phyloP scores from a whole-genome alignment of 2,329 filamentous ascomycete species.

The Hypocrella siamensis region DNA sequence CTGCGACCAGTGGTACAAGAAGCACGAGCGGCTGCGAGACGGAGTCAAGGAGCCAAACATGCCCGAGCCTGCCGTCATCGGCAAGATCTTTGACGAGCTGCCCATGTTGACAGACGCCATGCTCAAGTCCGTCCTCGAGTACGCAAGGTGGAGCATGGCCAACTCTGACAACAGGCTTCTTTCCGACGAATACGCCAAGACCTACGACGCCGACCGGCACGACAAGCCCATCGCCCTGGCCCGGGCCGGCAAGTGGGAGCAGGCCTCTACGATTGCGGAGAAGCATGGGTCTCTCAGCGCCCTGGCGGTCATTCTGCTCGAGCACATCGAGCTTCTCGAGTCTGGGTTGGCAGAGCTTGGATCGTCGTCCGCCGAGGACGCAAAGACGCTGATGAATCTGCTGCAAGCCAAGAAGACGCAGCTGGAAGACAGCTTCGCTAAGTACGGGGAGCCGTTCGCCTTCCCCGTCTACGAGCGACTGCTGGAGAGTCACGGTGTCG shows the following conservation, averaged over 20 bases:
- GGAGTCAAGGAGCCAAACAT: constrained; percentile 15
- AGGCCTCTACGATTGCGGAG: constrained; percentile 41
- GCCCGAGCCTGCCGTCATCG: constrained; percentile 24
- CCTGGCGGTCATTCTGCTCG: constrained; percentile 39
- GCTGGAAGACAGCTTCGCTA: constrained; percentile 41
- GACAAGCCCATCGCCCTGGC: constrained; percentile 37
- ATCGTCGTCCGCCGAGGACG: constrained; percentile 13
- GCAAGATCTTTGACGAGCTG: constrained; percentile 29
- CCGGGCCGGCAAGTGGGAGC: constrained; percentile 39
- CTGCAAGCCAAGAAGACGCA: constrained; percentile 24
- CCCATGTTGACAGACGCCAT: constrained; percentile 38
- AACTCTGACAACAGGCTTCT: constrained; percentile 26
- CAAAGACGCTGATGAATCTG: constrained; percentile 15
- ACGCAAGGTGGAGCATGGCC: constrained; percentile 31
- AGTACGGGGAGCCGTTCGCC: constrained; percentile 50
- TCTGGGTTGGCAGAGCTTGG: constrained; percentile 11
- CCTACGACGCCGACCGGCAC: constrained; percentile 34
- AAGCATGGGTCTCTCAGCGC: constrained; percentile 39
- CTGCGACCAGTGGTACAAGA: constrained; percentile 36
- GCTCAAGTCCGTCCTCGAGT: constrained; percentile 36
- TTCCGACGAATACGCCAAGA: constrained; percentile 28
- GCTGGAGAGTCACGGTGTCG: constrained; percentile 49
- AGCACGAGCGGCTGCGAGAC: constrained; percentile 20
- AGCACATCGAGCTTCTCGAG: constrained; percentile 30
- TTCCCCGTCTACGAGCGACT: constrained; percentile 69